Evolutionary conservation across 2,329 filamentous ascomycete species (phyloP), one percentile per base, ranked within the genome.

Genomic region (Stenocarpella maydis): DNA sequence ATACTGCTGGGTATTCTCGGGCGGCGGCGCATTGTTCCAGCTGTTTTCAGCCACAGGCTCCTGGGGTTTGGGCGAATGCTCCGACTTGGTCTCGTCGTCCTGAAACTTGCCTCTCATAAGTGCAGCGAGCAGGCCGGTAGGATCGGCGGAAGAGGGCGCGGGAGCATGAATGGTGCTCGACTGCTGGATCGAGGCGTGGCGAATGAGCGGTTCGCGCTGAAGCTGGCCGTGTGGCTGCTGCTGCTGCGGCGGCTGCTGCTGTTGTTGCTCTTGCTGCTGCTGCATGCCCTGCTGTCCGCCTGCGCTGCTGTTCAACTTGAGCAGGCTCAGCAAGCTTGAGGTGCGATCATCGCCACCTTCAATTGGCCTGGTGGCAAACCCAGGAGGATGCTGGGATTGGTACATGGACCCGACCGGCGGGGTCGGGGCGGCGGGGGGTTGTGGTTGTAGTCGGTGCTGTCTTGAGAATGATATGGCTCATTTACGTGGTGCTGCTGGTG

Each of bases 1-100:
- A 77, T 96, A 92, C 72, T 95, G 91, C 79, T 97, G 92, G 5
- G 94, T 93, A 78, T 94, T 91, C 55, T 89, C 86, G 26, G 87
- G 81, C 65, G 88, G 87, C 52, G 87, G 83, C 41, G 82, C 82
- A 31, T 83, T 80, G 72, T 80, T 83, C 80, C 86, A 87, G 47
- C 76, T 73, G 43, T 80, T 74, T 49, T 74, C 60, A 50, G 76
- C 54, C 68, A 52, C 60, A 34, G 64, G 69, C 39, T 65, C 58
- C 39, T 63, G 69, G 12, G 34, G 73, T 47, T 73, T 76, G 77
- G 70, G 74, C 41, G 34, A 61, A 24, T 60, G 71, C 64, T 82
- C 81, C n/a, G 74, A 72, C 73, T 78, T 78, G 9, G 80, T 72
- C 68, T 81, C 79, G 49, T 88, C 86, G 37, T 81, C 78, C 70